Evolutionary conservation across 1,284 basidiomycete genomes (phyloP).

Genomic region (Prillingera fragicola): DNA sequence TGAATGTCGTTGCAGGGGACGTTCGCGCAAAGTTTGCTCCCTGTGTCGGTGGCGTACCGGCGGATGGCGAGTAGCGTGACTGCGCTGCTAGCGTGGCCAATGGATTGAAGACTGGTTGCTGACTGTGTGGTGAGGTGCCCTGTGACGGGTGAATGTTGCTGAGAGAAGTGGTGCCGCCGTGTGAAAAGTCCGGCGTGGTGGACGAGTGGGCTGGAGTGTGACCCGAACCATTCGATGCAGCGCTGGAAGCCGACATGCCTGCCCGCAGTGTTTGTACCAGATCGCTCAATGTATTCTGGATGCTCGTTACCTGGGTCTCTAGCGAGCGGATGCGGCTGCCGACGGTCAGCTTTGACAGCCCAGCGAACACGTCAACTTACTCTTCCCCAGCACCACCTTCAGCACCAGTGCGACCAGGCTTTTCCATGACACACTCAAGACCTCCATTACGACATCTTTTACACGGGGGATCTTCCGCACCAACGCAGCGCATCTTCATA

Average conservation of each 20-base stretch:
- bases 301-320: constrained; percentile 74
- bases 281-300: constrained; percentile 71
- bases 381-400: constrained; percentile 60
- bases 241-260: constrained; percentile 21
- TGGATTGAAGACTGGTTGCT: constrained; percentile 9
- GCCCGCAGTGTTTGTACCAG: constrained; percentile 55
- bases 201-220: constrained; percentile 19
- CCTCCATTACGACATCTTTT: constrained; percentile 78
- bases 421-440: constrained; percentile 84
- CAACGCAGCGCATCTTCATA: constrained; percentile 57
- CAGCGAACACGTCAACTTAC: constrained; percentile 51
- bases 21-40: background rate
- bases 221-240: constrained; percentile 22
- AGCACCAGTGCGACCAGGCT: constrained; percentile 66
- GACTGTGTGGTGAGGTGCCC: background rate
- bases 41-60: background rate
- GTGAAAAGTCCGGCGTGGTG: constrained; percentile 18
- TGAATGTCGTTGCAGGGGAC: constrained; percentile 5
- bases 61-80: constrained; percentile 1
- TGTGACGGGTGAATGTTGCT: background rate
- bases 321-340: constrained; percentile 78
- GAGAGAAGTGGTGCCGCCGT: background rate
- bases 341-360: background rate
- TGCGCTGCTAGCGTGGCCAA: constrained; percentile 2
- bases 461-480: constrained; percentile 89